Conservation (phyloP, 176 grass and related monocot genomes). For the Aegilops sharonensis region DNA sequence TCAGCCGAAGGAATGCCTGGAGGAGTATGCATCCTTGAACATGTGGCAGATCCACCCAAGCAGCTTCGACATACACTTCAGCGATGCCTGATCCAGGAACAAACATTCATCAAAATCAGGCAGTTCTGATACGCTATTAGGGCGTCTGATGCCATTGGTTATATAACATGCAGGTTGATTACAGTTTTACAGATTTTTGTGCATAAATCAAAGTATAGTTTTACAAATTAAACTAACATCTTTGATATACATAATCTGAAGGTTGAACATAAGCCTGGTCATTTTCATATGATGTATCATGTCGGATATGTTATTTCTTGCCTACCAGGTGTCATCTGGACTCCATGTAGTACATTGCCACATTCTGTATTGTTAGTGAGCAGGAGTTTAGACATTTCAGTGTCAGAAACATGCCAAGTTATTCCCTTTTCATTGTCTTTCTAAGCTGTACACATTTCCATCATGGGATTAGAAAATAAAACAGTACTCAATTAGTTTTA, state of each 20-base stretch:
- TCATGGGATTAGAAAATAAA: neutral
- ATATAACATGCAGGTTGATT: too few relatives aligned
- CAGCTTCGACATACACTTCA: constrained; percentile 94
- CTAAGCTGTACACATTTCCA: neutral
- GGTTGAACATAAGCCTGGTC: too few relatives aligned
- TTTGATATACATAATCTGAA: too few relatives aligned
- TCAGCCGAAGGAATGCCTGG: constrained; percentile 94
- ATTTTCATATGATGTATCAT: neutral
- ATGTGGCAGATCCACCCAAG: constrained; percentile 97
- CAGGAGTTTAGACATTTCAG: neutral
- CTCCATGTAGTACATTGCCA: neutral
- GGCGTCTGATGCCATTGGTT: neutral
- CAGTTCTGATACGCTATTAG: neutral
- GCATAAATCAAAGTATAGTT: too few relatives aligned
- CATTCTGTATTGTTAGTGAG: neutral
- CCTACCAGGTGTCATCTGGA: neutral
- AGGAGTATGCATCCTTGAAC: constrained; percentile 94
- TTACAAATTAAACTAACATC: too few relatives aligned
- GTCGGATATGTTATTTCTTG: neutral
- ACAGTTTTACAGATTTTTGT: too few relatives aligned
- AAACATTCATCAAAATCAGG: constrained; percentile 4
- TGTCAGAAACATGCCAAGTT: neutral
- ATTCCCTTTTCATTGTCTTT: neutral
- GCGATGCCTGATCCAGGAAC: constrained; percentile 55
- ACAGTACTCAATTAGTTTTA: neutral